phyloP scores from a whole-genome alignment of 2,329 filamentous ascomycete genomes.

The Neurospora sp. region DNA sequence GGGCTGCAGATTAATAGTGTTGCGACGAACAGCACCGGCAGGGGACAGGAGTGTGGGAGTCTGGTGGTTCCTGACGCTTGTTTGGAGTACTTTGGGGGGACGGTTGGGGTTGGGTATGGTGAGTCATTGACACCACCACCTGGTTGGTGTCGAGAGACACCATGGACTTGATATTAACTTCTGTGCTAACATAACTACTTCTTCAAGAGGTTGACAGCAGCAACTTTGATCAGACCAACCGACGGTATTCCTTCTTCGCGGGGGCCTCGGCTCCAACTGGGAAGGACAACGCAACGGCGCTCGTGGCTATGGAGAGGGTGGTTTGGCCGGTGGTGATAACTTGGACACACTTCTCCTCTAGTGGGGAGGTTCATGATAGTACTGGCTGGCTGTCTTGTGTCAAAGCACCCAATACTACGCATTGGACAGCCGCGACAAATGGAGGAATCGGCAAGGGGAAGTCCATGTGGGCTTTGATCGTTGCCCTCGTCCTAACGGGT shows the following conservation, averaged over 20 bases:
- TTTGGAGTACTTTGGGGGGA: constrained; percentile 1
- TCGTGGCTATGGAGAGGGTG: constrained; percentile 3
- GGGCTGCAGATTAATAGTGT: constrained; percentile 9
- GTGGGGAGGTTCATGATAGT: constrained; percentile 9
- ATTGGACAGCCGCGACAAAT: not conserved
- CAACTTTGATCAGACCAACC: not conserved
- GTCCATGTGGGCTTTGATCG: not conserved
- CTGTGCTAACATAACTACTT: not conserved
- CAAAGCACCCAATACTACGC: constrained; percentile 1
- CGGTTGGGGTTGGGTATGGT: constrained; percentile 4
- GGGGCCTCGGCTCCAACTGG: constrained; percentile 1
- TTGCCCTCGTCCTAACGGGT: not conserved
- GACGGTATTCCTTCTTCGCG: constrained; percentile 5
- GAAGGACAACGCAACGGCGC: constrained; percentile 4
- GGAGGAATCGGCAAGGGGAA: not conserved
- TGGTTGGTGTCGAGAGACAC: constrained; percentile 1
- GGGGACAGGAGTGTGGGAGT: constrained; percentile 1
- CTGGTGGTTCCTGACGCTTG: constrained; percentile 8
- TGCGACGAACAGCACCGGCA: not conserved
- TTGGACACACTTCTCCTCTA: constrained; percentile 11
- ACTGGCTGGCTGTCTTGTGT: constrained; percentile 9
- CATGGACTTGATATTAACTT: not conserved
- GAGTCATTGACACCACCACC: not conserved
- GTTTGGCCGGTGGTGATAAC: constrained; percentile 14
- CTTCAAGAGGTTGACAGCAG: not conserved